phyloP scores from a whole-genome alignment of 1,139 yeast genomes.

The Lodderomyces metapsilosis region DNA sequence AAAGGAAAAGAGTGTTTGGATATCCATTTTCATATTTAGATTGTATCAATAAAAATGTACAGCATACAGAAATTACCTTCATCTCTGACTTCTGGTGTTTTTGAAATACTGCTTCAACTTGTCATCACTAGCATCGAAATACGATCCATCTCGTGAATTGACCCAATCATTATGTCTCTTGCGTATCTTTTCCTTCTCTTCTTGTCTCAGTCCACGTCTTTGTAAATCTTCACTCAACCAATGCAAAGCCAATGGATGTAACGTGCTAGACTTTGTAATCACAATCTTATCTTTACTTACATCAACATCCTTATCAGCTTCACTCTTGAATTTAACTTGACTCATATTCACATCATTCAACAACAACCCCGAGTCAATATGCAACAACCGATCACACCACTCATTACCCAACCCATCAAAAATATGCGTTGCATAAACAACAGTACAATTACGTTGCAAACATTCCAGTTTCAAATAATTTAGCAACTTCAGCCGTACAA shows the following conservation, averaged over 20 bases:
- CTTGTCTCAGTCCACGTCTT: constrained; percentile 54
- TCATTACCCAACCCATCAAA: constrained; percentile 81
- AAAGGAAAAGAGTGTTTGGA: not conserved
- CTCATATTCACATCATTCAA: constrained; percentile 24
- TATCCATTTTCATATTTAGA: no score
- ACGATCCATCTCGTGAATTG: constrained; percentile 38
- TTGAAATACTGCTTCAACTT: constrained; percentile 48
- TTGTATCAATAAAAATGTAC: no score
- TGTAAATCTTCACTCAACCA: constrained; percentile 61
- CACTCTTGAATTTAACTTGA: constrained; percentile 18
- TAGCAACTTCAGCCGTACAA: constrained; percentile 76
- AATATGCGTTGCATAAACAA: constrained; percentile 92
- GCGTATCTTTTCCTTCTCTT: constrained; percentile 43
- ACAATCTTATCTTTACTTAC: constrained; percentile 20
- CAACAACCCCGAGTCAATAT: constrained; percentile 65
- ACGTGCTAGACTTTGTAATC: constrained; percentile 48
- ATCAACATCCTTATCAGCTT: constrained; percentile 15
- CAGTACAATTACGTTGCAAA: constrained; percentile 59
- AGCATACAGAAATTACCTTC: no score
- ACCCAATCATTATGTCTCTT: constrained; percentile 49
- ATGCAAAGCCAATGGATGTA: constrained; percentile 68
- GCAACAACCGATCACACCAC: constrained; percentile 89
- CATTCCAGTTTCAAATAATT: constrained; percentile 73
- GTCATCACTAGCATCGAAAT: constrained; percentile 47
- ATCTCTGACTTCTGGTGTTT: constrained; percentile 35